These are phyloP conservation scores for Vicia villosa DNA, from an alignment of 306 rosid species.

Conservation along the genomic window DNA sequence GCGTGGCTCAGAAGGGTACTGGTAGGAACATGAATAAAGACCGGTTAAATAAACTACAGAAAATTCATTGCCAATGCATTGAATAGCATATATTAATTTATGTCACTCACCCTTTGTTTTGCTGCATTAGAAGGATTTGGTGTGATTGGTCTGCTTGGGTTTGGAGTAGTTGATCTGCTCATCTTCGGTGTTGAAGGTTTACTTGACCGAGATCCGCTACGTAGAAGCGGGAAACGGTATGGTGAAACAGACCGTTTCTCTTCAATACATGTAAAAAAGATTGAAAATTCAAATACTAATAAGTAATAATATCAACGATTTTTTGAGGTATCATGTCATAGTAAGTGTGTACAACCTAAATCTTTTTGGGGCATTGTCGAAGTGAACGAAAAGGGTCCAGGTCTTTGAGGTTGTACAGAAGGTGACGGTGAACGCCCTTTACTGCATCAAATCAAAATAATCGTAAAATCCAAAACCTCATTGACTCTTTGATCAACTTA, in stretches of 20 bases:
- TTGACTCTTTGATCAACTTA: constrained; percentile 10
- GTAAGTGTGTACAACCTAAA: constrained; percentile 51
- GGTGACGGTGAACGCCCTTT: constrained; percentile 77
- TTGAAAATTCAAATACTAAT: constrained; percentile 32
- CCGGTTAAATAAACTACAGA: constrained; percentile 3
- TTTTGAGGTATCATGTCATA: neutral
- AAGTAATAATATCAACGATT: neutral
- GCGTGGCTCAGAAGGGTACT: constrained; percentile 92
- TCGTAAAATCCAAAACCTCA: constrained; percentile 19
- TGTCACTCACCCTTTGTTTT: constrained; percentile 59
- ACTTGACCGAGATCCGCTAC: constrained; percentile 83
- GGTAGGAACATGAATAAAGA: constrained; percentile 32
- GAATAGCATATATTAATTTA: neutral
- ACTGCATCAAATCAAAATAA: constrained; percentile 50
- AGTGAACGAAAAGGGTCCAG: constrained; percentile 75
- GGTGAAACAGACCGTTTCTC: constrained; percentile 92
- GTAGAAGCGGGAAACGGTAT: constrained; percentile 89
- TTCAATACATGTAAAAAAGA: constrained; percentile 40
- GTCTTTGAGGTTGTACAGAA: constrained; percentile 56
- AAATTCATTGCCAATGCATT: constrained; percentile 12
- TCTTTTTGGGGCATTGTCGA: constrained; percentile 74
- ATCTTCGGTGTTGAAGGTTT: constrained; percentile 69
- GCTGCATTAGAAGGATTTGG: constrained; percentile 71
- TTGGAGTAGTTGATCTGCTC: constrained; percentile 76
- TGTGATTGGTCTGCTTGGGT: constrained; percentile 82